Evolutionary conservation across 2,329 filamentous ascomycete species (phyloP).

Genomic region (Alternaria angustiovoidea): DNA sequence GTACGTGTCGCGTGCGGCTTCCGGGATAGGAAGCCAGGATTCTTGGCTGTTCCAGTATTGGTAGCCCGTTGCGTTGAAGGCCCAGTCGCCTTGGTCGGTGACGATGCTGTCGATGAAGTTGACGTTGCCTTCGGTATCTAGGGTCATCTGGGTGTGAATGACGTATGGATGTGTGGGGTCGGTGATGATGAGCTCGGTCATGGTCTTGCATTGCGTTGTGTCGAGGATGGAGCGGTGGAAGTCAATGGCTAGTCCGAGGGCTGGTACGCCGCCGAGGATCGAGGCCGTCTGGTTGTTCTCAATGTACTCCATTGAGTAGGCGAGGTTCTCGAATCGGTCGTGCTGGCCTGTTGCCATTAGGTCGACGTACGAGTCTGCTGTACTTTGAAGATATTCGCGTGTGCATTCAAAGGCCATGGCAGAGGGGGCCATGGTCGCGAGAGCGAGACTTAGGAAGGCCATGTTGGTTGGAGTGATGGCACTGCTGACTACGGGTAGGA

Average conservation of each 20-base stretch:
- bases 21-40: constrained; percentile 28
- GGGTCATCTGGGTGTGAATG: constrained; percentile 36
- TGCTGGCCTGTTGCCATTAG: constrained; percentile 26
- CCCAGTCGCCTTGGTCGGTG: constrained; percentile 39
- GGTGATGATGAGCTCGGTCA: constrained; percentile 35
- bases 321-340: constrained; percentile 25
- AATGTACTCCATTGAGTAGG: constrained; percentile 27
- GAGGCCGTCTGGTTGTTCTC: constrained; percentile 27
- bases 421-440: background rate
- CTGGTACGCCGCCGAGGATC: constrained; percentile 26
- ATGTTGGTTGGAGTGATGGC: background rate
- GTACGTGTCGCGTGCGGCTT: constrained; percentile 18
- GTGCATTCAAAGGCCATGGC: constrained; percentile 17
- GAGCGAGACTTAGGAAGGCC: background rate
- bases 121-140: constrained; percentile 19
- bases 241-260: constrained; percentile 27
- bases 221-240: constrained; percentile 30
- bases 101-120: constrained; percentile 34
- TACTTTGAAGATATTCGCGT: constrained; percentile 11
- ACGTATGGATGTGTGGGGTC: constrained; percentile 31
- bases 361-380: constrained; percentile 15
- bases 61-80: constrained; percentile 38
- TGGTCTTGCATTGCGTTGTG: constrained; percentile 34
- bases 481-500: background rate
- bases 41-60: constrained; percentile 26